These are phyloP conservation scores for Glomus cerebriforme DNA, from an alignment of 192 early-diverging fungal species.

Conservation along the genomic window DNA sequence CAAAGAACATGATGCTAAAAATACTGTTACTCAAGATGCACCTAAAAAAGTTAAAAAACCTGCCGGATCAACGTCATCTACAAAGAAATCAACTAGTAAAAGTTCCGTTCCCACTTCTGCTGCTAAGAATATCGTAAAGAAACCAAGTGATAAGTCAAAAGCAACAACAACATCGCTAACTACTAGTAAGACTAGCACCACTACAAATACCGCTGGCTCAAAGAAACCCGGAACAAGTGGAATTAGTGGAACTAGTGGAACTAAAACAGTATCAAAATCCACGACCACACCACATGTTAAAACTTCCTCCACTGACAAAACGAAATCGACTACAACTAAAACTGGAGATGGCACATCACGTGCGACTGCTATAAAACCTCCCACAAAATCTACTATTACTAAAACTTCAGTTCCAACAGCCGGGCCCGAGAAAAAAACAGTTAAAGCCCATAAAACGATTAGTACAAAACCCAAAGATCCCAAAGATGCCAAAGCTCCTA, in stretches of 20 bases:
- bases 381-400: neutral
- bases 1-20: neutral
- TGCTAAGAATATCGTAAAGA: neutral
- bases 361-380: too few relatives aligned
- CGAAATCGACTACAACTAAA: neutral
- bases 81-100: neutral
- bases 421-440: neutral
- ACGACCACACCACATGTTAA: neutral
- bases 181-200: neutral
- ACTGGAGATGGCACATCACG: too few relatives aligned
- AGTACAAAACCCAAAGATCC: too few relatives aligned
- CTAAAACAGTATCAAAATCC: neutral
- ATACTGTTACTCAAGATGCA: neutral
- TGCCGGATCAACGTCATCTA: neutral
- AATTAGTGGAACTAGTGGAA: too few relatives aligned
- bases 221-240: neutral
- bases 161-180: neutral
- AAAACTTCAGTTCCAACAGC: neutral
- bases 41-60: neutral
- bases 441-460: too few relatives aligned
- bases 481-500: neutral
- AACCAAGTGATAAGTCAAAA: neutral
- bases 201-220: neutral
- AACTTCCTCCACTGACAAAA: neutral
- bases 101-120: neutral